Evolutionary conservation across 2,329 filamentous ascomycete genomes (phyloP).

Genomic region (Diaporthe destruens): DNA sequence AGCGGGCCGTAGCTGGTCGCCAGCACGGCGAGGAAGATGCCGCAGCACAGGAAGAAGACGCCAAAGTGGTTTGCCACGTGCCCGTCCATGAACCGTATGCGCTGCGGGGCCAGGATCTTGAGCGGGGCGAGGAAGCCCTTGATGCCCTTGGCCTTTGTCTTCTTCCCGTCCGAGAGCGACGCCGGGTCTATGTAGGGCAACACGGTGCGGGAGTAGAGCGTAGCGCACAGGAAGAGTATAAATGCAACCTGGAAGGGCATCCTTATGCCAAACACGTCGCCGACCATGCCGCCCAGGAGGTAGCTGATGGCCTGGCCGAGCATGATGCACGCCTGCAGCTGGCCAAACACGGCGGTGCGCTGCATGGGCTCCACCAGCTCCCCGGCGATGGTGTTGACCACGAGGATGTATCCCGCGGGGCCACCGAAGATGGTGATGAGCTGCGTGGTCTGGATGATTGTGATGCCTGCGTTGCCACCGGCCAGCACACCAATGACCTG

Average conservation of each 20-base stretch:
- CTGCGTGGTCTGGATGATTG: conserved; percentile 76
- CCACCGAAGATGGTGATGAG: conserved; percentile 77
- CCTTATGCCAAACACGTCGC: conserved; percentile 72
- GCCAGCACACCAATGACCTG: conserved; percentile 75
- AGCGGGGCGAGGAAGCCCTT: conserved; percentile 72
- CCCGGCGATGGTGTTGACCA: conserved; percentile 76
- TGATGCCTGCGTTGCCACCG: conserved; percentile 72
- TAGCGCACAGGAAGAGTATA: conserved; percentile 63
- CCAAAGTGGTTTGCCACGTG: conserved; percentile 67
- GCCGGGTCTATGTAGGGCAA: conserved; percentile 66
- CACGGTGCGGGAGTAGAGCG: conserved; percentile 56
- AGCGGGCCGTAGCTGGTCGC: conserved; percentile 75
- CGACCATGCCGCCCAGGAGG: conserved; percentile 73
- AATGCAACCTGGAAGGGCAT: conserved; percentile 75
- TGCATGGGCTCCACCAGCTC: conserved; percentile 71
- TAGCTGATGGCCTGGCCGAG: conserved; percentile 75
- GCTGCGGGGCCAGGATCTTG: conserved; percentile 69
- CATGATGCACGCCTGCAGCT: conserved; percentile 75
- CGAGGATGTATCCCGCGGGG: conserved; percentile 76
- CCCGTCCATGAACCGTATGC: conserved; percentile 63
- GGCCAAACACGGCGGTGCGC: conserved; percentile 74
- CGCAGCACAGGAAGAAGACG: conserved; percentile 71
- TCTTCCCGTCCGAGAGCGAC: conserved; percentile 51
- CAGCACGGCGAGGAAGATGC: conserved; percentile 74
- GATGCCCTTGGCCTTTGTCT: conserved; percentile 53